Conservation (phyloP, 169 alveolate species). For the Plasmodium gonderi region DNA sequence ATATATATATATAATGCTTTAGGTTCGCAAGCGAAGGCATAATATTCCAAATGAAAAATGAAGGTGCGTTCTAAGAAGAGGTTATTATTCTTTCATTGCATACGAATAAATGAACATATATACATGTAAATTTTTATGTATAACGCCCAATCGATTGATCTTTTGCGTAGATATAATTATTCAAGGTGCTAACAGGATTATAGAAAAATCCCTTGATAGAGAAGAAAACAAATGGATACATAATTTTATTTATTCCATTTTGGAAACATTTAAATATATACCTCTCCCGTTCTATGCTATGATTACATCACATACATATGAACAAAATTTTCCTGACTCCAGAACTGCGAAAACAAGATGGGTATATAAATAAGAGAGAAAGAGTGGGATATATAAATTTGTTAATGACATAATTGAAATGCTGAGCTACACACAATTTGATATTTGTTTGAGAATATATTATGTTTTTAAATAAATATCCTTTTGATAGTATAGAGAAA, state of each 20-base stretch:
- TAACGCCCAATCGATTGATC: background rate
- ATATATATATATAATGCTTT: too few relatives aligned
- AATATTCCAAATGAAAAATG: background rate
- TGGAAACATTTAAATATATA: background rate
- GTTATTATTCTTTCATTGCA: background rate
- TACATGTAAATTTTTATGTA: background rate
- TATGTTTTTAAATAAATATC: too few relatives aligned
- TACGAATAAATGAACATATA: background rate
- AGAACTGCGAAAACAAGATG: background rate
- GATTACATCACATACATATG: background rate
- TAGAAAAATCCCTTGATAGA: background rate
- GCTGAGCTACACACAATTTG: background rate
- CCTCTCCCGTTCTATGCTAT: background rate
- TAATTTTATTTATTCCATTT: background rate
- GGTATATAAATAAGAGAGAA: background rate
- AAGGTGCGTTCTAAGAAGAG: background rate
- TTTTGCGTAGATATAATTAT: background rate
- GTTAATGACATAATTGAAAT: background rate
- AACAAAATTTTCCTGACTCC: background rate
- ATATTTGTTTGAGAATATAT: background rate
- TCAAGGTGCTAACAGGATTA: background rate
- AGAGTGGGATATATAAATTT: background rate
- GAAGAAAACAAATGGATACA: background rate
- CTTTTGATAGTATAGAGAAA: too few relatives aligned
- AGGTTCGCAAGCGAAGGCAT: background rate